phyloP scores from a whole-genome alignment of 331 rosid genomes.

The Acacia concinna region DNA sequence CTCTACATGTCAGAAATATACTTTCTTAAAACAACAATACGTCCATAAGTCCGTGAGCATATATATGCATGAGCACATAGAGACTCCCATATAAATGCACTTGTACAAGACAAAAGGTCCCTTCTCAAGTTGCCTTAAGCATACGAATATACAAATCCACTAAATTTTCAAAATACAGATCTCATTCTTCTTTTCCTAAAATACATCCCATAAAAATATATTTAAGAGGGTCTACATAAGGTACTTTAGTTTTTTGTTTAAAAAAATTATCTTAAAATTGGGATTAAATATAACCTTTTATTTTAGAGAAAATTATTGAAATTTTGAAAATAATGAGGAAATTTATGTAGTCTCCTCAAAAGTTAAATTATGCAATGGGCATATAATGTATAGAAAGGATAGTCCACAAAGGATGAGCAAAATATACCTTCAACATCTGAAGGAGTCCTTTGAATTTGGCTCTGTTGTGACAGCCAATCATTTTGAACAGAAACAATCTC shows the following conservation, averaged over 20 bases:
- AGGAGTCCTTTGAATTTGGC: constrained; percentile 54
- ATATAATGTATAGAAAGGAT: neutral
- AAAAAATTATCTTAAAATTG: neutral
- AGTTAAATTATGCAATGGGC: neutral
- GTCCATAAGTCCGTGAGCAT: neutral
- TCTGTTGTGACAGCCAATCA: constrained; percentile 76
- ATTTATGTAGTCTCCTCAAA: neutral
- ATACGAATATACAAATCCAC: neutral
- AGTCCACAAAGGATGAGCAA: neutral
- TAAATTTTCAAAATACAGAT: neutral
- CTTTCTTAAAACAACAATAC: neutral
- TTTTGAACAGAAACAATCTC: constrained; percentile 81
- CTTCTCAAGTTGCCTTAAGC: neutral
- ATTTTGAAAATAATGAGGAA: neutral
- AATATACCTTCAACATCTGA: constrained; percentile 56
- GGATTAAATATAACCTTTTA: neutral
- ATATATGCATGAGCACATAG: neutral
- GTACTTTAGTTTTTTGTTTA: neutral
- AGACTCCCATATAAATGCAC: neutral
- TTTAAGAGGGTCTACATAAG: neutral
- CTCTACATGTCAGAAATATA: neutral
- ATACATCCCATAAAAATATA: neutral
- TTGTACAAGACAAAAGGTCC: neutral
- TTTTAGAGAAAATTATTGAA: neutral
- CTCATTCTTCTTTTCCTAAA: neutral